Conservation (phyloP, 2,329 filamentous ascomycete species). For the Ophiostoma sp. region DNA sequence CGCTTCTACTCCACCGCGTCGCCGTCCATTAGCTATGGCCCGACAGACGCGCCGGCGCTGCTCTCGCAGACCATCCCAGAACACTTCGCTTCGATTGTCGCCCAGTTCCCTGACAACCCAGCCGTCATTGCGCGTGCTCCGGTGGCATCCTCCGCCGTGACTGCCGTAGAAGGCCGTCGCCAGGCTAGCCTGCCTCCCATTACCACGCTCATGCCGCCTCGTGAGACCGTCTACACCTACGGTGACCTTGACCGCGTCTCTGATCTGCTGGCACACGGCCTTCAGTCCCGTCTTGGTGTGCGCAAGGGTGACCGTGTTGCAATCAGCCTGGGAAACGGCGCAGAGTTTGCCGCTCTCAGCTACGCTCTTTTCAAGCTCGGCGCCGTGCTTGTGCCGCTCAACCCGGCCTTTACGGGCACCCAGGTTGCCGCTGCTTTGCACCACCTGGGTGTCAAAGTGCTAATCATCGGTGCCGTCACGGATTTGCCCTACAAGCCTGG, state of each 20-base stretch:
- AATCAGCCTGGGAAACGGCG: conserved; percentile 76
- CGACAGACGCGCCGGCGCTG: conserved; percentile 52
- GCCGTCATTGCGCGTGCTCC: conserved; percentile 52
- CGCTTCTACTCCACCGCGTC: neutral
- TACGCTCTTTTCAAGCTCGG: conserved; percentile 93
- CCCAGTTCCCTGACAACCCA: conserved; percentile 56
- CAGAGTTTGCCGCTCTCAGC: conserved; percentile 76
- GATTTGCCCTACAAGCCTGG: conserved; percentile 65
- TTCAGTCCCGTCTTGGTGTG: conserved; percentile 61
- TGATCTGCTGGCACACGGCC: conserved; percentile 66
- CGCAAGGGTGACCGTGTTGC: conserved; percentile 78
- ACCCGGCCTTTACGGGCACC: conserved; percentile 75
- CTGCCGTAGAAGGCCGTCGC: neutral
- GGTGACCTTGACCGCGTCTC: conserved; percentile 67
- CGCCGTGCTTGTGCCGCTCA: conserved; percentile 88
- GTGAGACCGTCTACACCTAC: conserved; percentile 67
- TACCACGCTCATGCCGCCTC: conserved; percentile 15
- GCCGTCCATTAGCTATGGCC: conserved; percentile 19
- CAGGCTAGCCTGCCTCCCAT: conserved; percentile 5
- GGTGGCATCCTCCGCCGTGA: conserved; percentile 26
- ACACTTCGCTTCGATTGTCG: conserved; percentile 64
- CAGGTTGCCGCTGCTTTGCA: conserved; percentile 74
- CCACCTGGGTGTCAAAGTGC: conserved; percentile 65
- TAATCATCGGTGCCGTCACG: conserved; percentile 83
- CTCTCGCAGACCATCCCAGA: conserved; percentile 64